Base-by-base conservation (phyloP, 768 basidiomycete species). In the Mycena haematopus region DNA sequence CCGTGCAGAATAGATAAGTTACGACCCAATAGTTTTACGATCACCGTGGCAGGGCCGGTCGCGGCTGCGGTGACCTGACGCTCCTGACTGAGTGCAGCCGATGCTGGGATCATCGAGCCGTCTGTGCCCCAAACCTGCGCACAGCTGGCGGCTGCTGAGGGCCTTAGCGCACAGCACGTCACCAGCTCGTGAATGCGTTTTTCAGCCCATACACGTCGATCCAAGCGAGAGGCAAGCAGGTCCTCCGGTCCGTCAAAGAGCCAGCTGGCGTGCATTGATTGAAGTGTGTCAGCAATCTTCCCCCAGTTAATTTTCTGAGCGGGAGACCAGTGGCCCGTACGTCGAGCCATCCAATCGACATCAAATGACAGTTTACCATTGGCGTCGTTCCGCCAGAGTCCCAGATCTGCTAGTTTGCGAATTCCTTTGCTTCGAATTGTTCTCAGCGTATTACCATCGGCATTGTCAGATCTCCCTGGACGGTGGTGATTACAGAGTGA, bases 101-200 rank as follows among this genome's bases (percentile, higher is more conserved):
- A 42, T 0, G 55, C 24, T 13, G 22, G 58, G 14, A 60, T 19
- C 58, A 60, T 60, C 1, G 58, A 60, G 19, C 52, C 50, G 44
- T 52, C 58, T 2, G 58, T 35, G 17, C 44, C 58, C 58, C 58
- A 60, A 0, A 36, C 9, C 19, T 60, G 58, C 0, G 2, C 9
- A 6, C 17, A 22, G 1, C 15, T 9, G 0, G 51, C 40, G 5
- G 44, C 46, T 13, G 42, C 31, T 1, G 58, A 59, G 9, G 58
- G 52, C 13, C 35, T n/a, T n/a, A 52, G 21, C 10, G 6, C 46
- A 22, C 44, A 22, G 8, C 21, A 45, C 1, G 11, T 7, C 5
- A 45, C 44, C 44, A 24, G 11, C 3, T 22, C 13, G 21, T 21
- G 22, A 24, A 45, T 45, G n/a, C 45, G 19, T n/a, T 36, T 21